phyloP scores from a whole-genome alignment of 2,329 filamentous ascomycete genomes.

The Colletotrichum filicis region DNA sequence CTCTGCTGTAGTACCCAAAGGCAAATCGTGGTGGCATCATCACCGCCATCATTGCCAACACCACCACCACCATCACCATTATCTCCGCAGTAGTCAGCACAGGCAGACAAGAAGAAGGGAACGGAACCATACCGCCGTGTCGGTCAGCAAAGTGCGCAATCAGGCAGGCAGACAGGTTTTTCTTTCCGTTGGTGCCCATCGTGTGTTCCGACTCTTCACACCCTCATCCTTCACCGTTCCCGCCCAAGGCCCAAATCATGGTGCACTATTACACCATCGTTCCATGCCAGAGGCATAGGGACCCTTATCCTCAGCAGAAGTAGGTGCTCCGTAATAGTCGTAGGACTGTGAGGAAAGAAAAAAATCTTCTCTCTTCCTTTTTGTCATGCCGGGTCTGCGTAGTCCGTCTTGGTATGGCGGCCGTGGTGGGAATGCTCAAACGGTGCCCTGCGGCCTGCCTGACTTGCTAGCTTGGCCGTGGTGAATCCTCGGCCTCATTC shows the following conservation, averaged over 20 bases:
- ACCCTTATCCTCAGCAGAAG: background rate
- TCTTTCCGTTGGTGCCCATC: background rate
- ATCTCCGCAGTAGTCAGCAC: background rate
- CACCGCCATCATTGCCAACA: background rate
- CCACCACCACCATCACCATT: background rate
- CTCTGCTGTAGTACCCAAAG: background rate
- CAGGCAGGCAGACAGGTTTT: background rate
- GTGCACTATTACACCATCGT: conserved; percentile 10
- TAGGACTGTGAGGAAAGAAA: background rate
- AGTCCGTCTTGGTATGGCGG: background rate
- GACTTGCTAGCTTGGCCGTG: conserved; percentile 20
- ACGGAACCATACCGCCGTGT: conserved; percentile 8
- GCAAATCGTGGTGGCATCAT: background rate
- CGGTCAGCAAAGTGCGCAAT: background rate
- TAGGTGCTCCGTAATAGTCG: background rate
- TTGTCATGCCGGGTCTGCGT: background rate
- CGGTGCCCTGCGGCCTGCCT: conserved; percentile 7
- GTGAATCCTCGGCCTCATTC: conserved; percentile 34
- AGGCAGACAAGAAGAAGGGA: background rate
- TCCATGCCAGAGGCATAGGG: background rate
- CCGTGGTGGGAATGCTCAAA: conserved; percentile 7
- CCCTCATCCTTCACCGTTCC: background rate
- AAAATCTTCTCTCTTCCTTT: background rate
- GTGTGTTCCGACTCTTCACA: background rate
- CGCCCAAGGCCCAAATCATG: background rate